Evolutionary conservation across 129 eudicot species (phyloP).

Genomic region (Chrysanthemum makinoi): DNA sequence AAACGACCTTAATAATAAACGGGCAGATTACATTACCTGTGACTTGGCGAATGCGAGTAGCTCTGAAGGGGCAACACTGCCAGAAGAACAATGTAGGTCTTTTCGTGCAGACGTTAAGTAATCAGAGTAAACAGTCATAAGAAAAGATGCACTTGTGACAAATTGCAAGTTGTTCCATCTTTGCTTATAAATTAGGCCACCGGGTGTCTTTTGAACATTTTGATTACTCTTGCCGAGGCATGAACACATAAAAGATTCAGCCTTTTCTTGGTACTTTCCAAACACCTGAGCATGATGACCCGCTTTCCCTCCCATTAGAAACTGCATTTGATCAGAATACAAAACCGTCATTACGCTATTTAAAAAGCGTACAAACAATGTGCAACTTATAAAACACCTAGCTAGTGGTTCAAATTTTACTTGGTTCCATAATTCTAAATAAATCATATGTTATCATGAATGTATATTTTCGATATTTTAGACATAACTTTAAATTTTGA

Average conservation of each 20-base stretch:
- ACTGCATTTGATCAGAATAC: conserved; percentile 40
- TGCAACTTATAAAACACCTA: no score
- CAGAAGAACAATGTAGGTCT: conserved; percentile 51
- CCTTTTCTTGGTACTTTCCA: conserved; percentile 69
- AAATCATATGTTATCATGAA: no score
- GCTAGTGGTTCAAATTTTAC: no score
- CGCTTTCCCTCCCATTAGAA: conserved; percentile 81
- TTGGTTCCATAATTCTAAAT: no score
- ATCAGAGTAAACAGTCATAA: conserved; percentile 79
- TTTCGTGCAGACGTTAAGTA: conserved; percentile 65
- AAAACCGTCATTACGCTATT: neutral
- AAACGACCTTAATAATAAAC: neutral
- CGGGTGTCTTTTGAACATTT: conserved; percentile 81
- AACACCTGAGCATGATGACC: conserved; percentile 56
- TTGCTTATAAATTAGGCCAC: conserved; percentile 80
- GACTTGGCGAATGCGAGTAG: conserved; percentile 74
- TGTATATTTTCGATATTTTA: no score
- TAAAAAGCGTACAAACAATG: neutral
- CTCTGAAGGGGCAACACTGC: conserved; percentile 59
- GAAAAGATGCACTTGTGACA: conserved; percentile 92
- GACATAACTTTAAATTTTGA: no score
- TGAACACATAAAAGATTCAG: conserved; percentile 86
- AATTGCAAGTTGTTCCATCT: conserved; percentile 96
- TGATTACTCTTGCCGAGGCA: conserved; percentile 76
- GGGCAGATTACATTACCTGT: conserved; percentile 41